Evolutionary conservation across 495 filamentous ascomycete genomes (phyloP).

Genomic region (Astrothelium macrocarpum): DNA sequence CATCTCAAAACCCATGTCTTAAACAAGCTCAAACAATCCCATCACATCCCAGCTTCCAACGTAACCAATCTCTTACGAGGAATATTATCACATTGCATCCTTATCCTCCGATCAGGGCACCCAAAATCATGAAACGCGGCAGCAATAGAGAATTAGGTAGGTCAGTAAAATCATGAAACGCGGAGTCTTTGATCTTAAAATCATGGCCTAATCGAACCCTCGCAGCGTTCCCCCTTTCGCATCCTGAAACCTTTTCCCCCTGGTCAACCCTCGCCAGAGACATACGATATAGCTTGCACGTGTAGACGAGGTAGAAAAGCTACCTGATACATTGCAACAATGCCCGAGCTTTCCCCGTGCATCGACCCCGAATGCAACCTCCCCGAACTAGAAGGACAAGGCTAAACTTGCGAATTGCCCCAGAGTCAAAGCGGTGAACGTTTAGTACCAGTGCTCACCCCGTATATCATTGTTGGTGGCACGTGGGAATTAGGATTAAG

Average conservation of each 20-base stretch:
- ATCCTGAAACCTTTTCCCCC: background rate
- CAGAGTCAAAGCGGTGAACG: too few species aligned
- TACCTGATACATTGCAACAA: background rate
- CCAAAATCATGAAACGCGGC: too few species aligned
- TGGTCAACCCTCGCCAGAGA: background rate
- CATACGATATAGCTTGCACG: background rate
- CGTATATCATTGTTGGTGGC: too few species aligned
- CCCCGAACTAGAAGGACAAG: background rate
- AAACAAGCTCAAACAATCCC: background rate
- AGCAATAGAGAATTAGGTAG: too few species aligned
- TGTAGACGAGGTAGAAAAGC: too few species aligned
- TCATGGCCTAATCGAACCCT: background rate
- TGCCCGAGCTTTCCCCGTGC: too few species aligned
- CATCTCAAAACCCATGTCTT: background rate
- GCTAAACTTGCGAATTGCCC: background rate
- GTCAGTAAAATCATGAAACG: background rate
- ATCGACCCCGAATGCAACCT: background rate
- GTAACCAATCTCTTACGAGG: too few species aligned
- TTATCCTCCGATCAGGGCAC: too few species aligned
- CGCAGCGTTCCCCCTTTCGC: background rate
- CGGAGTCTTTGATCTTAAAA: background rate
- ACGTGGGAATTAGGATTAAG: too few species aligned
- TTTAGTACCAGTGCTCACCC: too few species aligned
- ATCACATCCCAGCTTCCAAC: background rate
- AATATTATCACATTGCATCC: too few species aligned